These are phyloP conservation scores for Alternaria sp. DNA, from an alignment of 2,329 filamentous ascomycete genomes.

Conservation along the genomic window DNA sequence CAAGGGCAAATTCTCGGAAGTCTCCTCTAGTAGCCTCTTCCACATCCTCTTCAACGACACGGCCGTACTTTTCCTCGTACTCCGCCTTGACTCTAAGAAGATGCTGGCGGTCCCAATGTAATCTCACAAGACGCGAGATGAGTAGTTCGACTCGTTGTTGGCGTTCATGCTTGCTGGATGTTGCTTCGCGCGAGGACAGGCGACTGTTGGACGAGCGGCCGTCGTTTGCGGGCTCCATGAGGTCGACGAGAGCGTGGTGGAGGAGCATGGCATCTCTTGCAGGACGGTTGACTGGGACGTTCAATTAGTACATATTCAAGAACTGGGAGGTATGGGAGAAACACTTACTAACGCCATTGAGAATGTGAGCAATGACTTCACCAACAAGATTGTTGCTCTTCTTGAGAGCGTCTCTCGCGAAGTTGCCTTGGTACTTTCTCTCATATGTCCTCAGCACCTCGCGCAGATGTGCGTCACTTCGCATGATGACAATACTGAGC, in stretches of 20 bases:
- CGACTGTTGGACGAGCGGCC: conserved; percentile 23
- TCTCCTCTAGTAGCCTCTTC: conserved; percentile 77
- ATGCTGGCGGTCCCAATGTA: conserved; percentile 91
- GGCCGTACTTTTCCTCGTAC: conserved; percentile 78
- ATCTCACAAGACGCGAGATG: conserved; percentile 82
- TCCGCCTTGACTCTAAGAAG: conserved; percentile 79
- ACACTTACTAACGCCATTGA: conserved; percentile 77
- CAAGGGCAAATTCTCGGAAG: conserved; percentile 77
- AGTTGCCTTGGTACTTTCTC: conserved; percentile 74
- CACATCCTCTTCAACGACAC: conserved; percentile 77
- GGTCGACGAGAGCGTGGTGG: conserved; percentile 79
- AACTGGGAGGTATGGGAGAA: not conserved
- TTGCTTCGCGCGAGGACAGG: conserved; percentile 27
- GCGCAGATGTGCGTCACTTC: conserved; percentile 81
- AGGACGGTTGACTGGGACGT: conserved; percentile 73
- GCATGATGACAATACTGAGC: conserved; percentile 80
- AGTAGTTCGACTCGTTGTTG: conserved; percentile 80
- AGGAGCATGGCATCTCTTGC: conserved; percentile 90
- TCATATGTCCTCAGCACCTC: conserved; percentile 83
- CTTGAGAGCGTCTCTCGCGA: conserved; percentile 83
- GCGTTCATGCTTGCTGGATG: conserved; percentile 46
- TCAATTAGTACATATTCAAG: not conserved
- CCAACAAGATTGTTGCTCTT: conserved; percentile 94
- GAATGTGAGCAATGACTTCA: conserved; percentile 90
- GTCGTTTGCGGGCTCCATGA: conserved; percentile 47